Evolutionary conservation across 2,329 filamentous ascomycete genomes (phyloP).

Genomic region (Xylariomycetidae sp.): DNA sequence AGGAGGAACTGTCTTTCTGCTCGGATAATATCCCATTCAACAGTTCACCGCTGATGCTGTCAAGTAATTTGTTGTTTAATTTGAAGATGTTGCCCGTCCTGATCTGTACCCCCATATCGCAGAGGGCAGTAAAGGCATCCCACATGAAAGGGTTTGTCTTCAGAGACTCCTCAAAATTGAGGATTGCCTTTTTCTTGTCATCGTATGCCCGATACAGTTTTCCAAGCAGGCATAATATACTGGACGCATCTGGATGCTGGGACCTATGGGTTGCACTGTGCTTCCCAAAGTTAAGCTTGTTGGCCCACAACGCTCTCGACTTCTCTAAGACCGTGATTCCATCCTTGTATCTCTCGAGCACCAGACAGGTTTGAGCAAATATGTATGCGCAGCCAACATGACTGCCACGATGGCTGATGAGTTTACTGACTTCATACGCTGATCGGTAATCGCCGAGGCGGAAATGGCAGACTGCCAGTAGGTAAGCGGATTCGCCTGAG

Average conservation of each 20-base stretch:
- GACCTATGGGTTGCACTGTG: conserved; percentile 74
- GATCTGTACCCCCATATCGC: conserved; percentile 79
- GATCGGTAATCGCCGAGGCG: conserved; percentile 78
- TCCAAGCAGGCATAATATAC: conserved; percentile 77
- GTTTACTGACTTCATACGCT: conserved; percentile 77
- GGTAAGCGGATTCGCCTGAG: conserved; percentile 73
- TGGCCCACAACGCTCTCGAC: conserved; percentile 68
- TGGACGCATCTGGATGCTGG: conserved; percentile 75
- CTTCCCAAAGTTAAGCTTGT: conserved; percentile 73
- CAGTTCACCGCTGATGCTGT: conserved; percentile 39
- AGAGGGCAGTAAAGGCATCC: conserved; percentile 89
- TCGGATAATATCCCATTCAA: conserved; percentile 28
- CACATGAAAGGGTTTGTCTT: conserved; percentile 95
- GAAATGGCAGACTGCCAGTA: conserved; percentile 80
- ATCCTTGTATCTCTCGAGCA: conserved; percentile 72
- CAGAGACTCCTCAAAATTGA: conserved; percentile 82
- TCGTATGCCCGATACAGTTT: conserved; percentile 84
- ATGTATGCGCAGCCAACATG: conserved; percentile 88
- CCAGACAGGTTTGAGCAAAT: conserved; percentile 83
- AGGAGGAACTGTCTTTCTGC: conserved; percentile 30
- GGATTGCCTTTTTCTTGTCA: conserved; percentile 75
- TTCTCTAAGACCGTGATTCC: conserved; percentile 83
- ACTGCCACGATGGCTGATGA: conserved; percentile 62
- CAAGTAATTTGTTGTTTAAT: conserved; percentile 52
- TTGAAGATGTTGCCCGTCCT: conserved; percentile 85